Conservation (phyloP, 75 land plant species). For the Sequoia sempervirens region DNA sequence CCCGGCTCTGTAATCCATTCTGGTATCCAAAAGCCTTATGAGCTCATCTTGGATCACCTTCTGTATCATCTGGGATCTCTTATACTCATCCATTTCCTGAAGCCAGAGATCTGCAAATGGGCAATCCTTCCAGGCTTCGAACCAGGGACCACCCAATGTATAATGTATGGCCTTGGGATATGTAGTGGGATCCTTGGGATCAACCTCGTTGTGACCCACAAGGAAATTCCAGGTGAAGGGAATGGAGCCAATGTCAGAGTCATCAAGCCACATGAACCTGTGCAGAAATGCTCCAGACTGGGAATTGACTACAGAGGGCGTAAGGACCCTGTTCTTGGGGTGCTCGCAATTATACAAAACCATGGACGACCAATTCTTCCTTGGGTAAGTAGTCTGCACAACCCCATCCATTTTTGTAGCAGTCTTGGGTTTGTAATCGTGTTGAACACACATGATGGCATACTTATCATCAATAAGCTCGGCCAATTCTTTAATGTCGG, state of each 20-base stretch:
- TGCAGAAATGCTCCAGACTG: slow-evolving; percentile 67
- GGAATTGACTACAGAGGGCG: slow-evolving; percentile 51
- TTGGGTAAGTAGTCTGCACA: slow-evolving; percentile 59
- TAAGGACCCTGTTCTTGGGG: slow-evolving; percentile 55
- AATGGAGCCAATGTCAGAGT: slow-evolving; percentile 57
- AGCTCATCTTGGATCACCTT: slow-evolving; percentile 15
- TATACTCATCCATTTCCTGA: slow-evolving; percentile 49
- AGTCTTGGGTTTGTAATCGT: slow-evolving; percentile 56
- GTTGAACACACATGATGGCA: slow-evolving; percentile 80
- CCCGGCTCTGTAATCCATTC: slow-evolving; percentile 10
- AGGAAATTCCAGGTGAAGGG: slow-evolving; percentile 75
- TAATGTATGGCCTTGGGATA: slow-evolving; percentile 69
- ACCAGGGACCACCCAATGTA: slow-evolving; percentile 78
- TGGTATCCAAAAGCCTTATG: slow-evolving; percentile 4
- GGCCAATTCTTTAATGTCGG: slow-evolving; percentile 45
- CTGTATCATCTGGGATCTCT: slow-evolving; percentile 7
- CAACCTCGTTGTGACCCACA: slow-evolving; percentile 57
- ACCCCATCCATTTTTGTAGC: slow-evolving; percentile 75
- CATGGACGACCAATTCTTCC: slow-evolving; percentile 88
- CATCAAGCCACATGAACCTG: slow-evolving; percentile 71
- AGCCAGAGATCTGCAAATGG: slow-evolving; percentile 66
- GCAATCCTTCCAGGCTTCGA: slow-evolving; percentile 75
- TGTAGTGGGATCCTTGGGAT: slow-evolving; percentile 15
- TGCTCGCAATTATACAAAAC: slow-evolving; percentile 78
- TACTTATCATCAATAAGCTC: slow-evolving; percentile 57